Conservation (phyloP, 495 filamentous ascomycete genomes). For the Endocarpon pusillum region DNA sequence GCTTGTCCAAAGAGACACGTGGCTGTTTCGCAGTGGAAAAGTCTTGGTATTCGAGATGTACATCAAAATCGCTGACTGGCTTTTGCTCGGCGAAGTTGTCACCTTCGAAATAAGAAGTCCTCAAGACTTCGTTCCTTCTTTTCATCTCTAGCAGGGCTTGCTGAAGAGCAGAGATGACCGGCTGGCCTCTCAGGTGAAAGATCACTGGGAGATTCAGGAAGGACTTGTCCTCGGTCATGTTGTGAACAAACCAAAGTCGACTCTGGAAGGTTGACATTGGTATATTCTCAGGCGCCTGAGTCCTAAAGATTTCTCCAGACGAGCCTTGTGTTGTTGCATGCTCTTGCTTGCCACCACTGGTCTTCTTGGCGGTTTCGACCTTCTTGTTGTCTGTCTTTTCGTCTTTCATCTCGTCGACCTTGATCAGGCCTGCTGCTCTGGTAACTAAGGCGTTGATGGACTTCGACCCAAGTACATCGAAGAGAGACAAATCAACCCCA, state of each 20-base stretch:
- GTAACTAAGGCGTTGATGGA: slow-evolving; percentile 9
- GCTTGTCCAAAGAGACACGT: too few relatives aligned
- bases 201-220: slow-evolving; percentile 18
- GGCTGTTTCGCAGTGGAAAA: too few relatives aligned
- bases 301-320: slow-evolving; percentile 1
- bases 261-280: slow-evolving; percentile 17
- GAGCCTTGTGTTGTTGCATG: too few relatives aligned
- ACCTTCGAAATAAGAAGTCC: too few relatives aligned
- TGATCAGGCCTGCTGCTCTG: slow-evolving; percentile 6
- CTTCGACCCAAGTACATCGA: slow-evolving; percentile 7
- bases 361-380: too few relatives aligned
- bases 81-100: too few relatives aligned
- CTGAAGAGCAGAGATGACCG: too few relatives aligned
- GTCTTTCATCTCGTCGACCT: slow-evolving; percentile 2
- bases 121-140: too few relatives aligned
- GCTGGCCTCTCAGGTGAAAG: slow-evolving; percentile 12
- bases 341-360: too few relatives aligned
- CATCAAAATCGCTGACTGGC: too few relatives aligned
- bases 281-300: slow-evolving; percentile 6
- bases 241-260: slow-evolving; percentile 13
- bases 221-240: slow-evolving; percentile 18
- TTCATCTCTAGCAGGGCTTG: too few relatives aligned
- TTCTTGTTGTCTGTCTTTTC: slow-evolving; percentile 3
- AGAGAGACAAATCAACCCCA: slow-evolving; percentile 4
- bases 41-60: too few relatives aligned